Evolutionary conservation across 1,284 basidiomycete species (phyloP), one percentile per base, ranked within the genome.

Genomic region (Golubevia sp.): DNA sequence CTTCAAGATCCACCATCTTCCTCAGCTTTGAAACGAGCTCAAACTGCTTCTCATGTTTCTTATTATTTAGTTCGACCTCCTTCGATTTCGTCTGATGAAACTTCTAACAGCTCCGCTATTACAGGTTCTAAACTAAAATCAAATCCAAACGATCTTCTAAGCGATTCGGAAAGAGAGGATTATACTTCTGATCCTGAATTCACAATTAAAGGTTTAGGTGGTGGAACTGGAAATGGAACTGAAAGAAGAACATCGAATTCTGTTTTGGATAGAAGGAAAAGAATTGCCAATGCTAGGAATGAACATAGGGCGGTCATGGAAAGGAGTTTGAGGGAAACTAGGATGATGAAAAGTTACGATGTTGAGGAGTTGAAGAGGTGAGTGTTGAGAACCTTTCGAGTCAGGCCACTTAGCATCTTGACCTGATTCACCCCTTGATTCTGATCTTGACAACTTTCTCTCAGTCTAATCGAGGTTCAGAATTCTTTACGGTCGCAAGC

Each of bases 271-370:
- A 44, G 51, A 53, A 53, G 51, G 24, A 53, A 30, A n/a, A 25
- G 51, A 25, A n/a, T 30, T 11, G 51, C 51, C 20, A n/a, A 11
- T 25, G 27, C 24, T 53, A 53, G 51, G 51, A 53, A 53, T 25
- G 51, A 53, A 53, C 24, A 30, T 25, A 30, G 27, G 20, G 51
- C 24, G 13, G 51, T 53, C 51, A 53, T 53, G 11, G 27, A 53
- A 30, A 53, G 27, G 51, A 53, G 51, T n/a, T 25, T 53, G 51
- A 25, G 51, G n/a, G 51, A 53, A n/a, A 53, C 51, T 30, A 53
- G 27, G n/a, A 53, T 53, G 51, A 53, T 53, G 51, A 53, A 30
- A n/a, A 53, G 51, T 30, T 53, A 53, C n/a, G 51, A 30, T 11
- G 18, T 53, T 53, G 51, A 30, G 27, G 51, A 53, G 24, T 25